These are phyloP conservation scores for Emydomyces testavorans DNA, from an alignment of 2,329 filamentous ascomycete species.

Conservation along the genomic window DNA sequence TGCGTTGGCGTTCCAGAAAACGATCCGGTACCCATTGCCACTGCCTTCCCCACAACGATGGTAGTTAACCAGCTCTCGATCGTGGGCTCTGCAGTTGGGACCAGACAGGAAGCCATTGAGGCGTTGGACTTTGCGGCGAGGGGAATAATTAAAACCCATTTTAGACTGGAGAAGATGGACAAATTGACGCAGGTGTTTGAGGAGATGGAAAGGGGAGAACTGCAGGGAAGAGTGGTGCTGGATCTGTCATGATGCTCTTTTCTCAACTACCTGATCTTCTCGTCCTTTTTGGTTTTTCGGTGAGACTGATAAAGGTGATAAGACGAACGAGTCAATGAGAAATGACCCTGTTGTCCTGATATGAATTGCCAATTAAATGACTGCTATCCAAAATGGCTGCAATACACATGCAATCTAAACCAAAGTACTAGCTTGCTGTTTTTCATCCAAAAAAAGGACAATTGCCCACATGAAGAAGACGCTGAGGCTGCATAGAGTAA, in stretches of 20 bases:
- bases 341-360: neutral
- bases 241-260: slow-evolving; percentile 25
- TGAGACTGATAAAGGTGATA: too few species aligned
- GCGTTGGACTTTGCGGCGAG: slow-evolving; percentile 39
- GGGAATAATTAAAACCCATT: slow-evolving; percentile 38
- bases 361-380: neutral
- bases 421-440: neutral
- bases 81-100: slow-evolving; percentile 42
- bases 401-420: neutral
- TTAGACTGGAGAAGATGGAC: slow-evolving; percentile 39
- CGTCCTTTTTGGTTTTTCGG: too few species aligned
- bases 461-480: too few species aligned
- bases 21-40: slow-evolving; percentile 35
- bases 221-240: slow-evolving; percentile 40
- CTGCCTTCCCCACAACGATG: slow-evolving; percentile 34
- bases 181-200: slow-evolving; percentile 37
- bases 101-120: slow-evolving; percentile 41
- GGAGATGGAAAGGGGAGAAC: slow-evolving; percentile 35
- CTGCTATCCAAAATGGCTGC: neutral
- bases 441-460: too few species aligned
- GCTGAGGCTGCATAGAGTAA: too few species aligned
- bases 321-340: neutral
- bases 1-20: slow-evolving; percentile 44
- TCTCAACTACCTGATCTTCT: neutral
- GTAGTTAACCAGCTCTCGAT: slow-evolving; percentile 38